Base-by-base conservation (phyloP, 2,329 filamentous ascomycete species). In the Fusarium compactum region DNA sequence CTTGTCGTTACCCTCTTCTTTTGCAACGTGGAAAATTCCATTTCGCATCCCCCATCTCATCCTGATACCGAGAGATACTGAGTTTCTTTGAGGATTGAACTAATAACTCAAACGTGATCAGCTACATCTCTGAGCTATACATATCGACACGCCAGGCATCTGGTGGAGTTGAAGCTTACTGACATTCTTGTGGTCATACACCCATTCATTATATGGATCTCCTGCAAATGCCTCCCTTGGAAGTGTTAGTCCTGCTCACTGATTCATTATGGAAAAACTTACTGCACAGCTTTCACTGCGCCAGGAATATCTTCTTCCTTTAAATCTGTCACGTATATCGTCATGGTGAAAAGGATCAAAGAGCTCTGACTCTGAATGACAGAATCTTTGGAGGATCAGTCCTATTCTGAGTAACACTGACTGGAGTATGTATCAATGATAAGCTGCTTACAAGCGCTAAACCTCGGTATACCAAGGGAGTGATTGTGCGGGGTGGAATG, bases 31-130 rank as follows among this genome's bases (percentile, higher is more conserved):
- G 80, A 93, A 92, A 40, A 92, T 85, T 55, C 87, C 90, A 75
- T 91, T 89, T 55, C 86, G 84, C 77, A 93, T 91, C 27, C 91
- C 90, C 88, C 91, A 93, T 69, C 83, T 82, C 80, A 91, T 92
- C 55, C 92, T 87, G 3, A 91, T 86, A 3, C 84, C 85, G 18
- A 92, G 83, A 16, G 89, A 91, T 32, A 85, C 85, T 62, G 85
- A 85, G 74, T 92, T 92, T 30, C 90, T 86, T 48, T 82, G 76
- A 18, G 83, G 77, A 57, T 86, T 86, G 79, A 91, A 90, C 86
- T 90, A 22, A 3, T 4, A n/a, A 2, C 8, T 11, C 20, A 0
- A 6, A 5, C 24, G 2, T 20, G 6, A 10, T 15, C 16, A 25
- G 18, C 8, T 7, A 16, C 3, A 15, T 16, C 14, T 24, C 9